Evolutionary conservation across 176 grass and related monocot species (phyloP), one percentile per base, ranked within the genome.

Genomic region (Secale cereale): DNA sequence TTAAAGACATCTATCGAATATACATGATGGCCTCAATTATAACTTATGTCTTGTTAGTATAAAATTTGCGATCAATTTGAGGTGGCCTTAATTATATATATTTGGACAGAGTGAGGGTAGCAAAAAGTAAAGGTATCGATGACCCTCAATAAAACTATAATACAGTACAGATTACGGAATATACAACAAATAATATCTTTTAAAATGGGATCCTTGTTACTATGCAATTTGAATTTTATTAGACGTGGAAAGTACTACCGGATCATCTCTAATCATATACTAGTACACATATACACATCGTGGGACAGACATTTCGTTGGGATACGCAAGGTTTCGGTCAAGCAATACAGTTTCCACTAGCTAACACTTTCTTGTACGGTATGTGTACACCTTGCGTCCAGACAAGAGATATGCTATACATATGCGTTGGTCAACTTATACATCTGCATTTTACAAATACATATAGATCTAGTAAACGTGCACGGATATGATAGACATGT

Each of bases 311-410:
- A 52, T 27, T 65, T 36, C 2, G 29, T 30, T 45, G 20, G 36
- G 45, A 78, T n/a, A 71, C 13, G 35, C 8, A 61, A 45, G 20
- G 12, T 40, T 74, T 67, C 70, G 48, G 84, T 73, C 77, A 22
- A 35, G 64, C 28, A 8, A 52, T 17, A 52, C 26, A 16, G 17
- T 16, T 50, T 19, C 71, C 71, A 46, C 2, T 54, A 13, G 36
- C 15, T 63, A 50, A 70, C 9, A 15, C 41, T 80, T 86, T 62
- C 77, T 79, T 86, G 67, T 20, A 80, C 29, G 84, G 39, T 11
- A 63, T 35, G 29, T 35, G 16, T 74, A 46, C 70, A 46, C 30
- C 40, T 30, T 30, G 15, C 72, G 54, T 57, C 54, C 17, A 57
- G 54, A 57, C 54, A 57, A 57, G 54, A 57, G 48, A 52, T 52